Base-by-base conservation (phyloP, 2,329 filamentous ascomycete genomes). In the Tetracladium maxilliforme region DNA sequence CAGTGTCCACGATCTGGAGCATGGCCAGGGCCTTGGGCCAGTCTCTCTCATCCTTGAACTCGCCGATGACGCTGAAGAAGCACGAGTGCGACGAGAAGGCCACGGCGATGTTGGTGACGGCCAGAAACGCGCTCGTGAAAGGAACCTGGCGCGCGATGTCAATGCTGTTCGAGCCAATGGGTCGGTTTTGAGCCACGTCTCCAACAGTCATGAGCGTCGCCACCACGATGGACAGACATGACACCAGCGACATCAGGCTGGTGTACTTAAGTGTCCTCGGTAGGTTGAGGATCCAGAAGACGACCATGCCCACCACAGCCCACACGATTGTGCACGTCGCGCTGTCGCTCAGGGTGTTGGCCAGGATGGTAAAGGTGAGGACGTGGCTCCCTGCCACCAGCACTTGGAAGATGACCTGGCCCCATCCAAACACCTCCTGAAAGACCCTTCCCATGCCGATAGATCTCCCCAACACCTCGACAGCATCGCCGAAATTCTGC, bases 331-430 rank as follows among this genome's bases (percentile, higher is more conserved):
- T 63, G 42, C 67, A 74, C 3, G 56, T 52, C 2, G 51, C 56
- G 36, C 67, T 57, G 4, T 54, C 42, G 2, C 65, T 70, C 25
- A 72, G 46, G 4, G 54, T 58, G 34, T 71, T 71, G 48, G 71
- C 54, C 30, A 64, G 64, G 34, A 71, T 62, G 11, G 52, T 56
- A 39, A 71, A 72, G 3, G 64, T 68, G 28, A 72, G 48, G 15
- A 73, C 45, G 41, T 75, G 70, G 21, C 62, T 65, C 6, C 56
- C 64, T 58, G 70, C 67, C 38, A 69, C 56, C 44, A 73, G 71
- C 11, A 73, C 41, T n/a, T 70, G 47, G 36, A 70, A 62, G 12
- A 71, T 41, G 10, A 61, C 45, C 34, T 65, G 59, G 3, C 48
- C 57, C 10, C 51, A 36, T 8, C 61, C 64, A 23, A 67, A 49